Conservation (phyloP, 306 rosid genomes). For the Vicia sativa region DNA sequence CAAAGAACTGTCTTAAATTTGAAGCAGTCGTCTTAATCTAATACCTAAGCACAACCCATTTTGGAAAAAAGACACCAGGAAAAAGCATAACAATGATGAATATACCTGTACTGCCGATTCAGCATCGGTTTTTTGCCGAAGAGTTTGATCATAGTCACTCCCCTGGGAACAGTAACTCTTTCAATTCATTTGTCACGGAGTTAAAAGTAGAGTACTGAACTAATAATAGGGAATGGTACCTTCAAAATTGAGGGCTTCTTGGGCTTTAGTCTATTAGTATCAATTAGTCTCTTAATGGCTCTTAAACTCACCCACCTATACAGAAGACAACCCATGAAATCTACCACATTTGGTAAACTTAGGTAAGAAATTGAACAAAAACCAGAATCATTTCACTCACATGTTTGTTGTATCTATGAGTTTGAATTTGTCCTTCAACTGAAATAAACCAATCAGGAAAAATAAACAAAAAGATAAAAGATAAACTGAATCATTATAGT, state of each 20-base stretch:
- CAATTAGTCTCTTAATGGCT: slow-evolving; percentile 59
- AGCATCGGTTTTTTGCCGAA: slow-evolving; percentile 48
- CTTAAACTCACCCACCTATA: slow-evolving; percentile 71
- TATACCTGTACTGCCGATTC: slow-evolving; percentile 56
- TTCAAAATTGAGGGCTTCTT: slow-evolving; percentile 39
- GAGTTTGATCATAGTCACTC: slow-evolving; percentile 43
- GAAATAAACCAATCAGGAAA: slow-evolving; percentile 38
- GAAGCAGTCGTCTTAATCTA: slow-evolving; percentile 15
- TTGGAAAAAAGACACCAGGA: background rate
- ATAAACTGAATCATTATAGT: slow-evolving; percentile 6
- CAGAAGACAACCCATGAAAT: slow-evolving; percentile 11
- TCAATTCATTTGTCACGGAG: slow-evolving; percentile 38
- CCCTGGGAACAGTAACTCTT: slow-evolving; percentile 43
- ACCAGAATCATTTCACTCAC: slow-evolving; percentile 56
- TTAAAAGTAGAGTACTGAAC: background rate
- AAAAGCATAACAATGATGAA: slow-evolving; percentile 24
- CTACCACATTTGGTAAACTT: slow-evolving; percentile 24
- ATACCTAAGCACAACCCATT: slow-evolving; percentile 15
- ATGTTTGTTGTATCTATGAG: slow-evolving; percentile 61
- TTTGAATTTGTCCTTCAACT: slow-evolving; percentile 60
- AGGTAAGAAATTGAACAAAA: slow-evolving; percentile 19
- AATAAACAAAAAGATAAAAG: slow-evolving; percentile 28
- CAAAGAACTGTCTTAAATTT: slow-evolving; percentile 14
- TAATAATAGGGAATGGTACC: slow-evolving; percentile 45
- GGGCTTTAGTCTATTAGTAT: slow-evolving; percentile 48